Conservation (phyloP, 441 rosid genomes). For the Monsonia emarginata region DNA sequence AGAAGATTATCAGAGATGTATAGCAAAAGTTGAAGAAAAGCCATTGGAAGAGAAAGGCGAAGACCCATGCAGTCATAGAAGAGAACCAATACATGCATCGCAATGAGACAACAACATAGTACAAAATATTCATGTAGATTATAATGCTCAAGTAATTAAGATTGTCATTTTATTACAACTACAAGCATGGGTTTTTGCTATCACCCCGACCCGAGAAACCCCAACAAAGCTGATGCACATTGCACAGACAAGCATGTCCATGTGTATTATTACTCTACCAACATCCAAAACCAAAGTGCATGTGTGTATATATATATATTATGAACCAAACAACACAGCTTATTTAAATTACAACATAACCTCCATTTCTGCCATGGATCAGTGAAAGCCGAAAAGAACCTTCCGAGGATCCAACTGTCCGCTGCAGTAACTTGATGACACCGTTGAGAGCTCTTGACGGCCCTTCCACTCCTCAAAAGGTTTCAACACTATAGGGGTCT, state of each 20-base stretch:
- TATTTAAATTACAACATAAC: constrained; percentile 11
- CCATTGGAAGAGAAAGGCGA: too few relatives aligned
- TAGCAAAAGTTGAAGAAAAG: too few relatives aligned
- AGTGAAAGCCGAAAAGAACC: constrained; percentile 48
- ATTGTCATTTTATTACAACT: background rate
- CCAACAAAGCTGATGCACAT: constrained; percentile 10
- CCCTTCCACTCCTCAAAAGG: constrained; percentile 96
- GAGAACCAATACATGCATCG: too few relatives aligned
- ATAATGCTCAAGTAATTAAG: too few relatives aligned
- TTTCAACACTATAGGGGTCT: constrained; percentile 69
- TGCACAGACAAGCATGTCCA: constrained; percentile 11
- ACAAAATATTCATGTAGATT: too few relatives aligned
- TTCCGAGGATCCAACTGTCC: constrained; percentile 81
- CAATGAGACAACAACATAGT: too few relatives aligned
- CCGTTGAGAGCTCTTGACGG: constrained; percentile 70
- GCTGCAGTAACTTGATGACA: constrained; percentile 83
- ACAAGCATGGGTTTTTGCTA: background rate
- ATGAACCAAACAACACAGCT: constrained; percentile 9
- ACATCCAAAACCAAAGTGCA: background rate
- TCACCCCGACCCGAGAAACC: constrained; percentile 6
- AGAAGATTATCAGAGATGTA: too few relatives aligned
- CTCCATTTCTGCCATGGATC: constrained; percentile 25
- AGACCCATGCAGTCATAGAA: too few relatives aligned
- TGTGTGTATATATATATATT: too few relatives aligned
- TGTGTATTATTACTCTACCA: constrained; percentile 12